Evolutionary conservation across 768 basidiomycete genomes (phyloP).

Genomic region (Suillus brevipes): DNA sequence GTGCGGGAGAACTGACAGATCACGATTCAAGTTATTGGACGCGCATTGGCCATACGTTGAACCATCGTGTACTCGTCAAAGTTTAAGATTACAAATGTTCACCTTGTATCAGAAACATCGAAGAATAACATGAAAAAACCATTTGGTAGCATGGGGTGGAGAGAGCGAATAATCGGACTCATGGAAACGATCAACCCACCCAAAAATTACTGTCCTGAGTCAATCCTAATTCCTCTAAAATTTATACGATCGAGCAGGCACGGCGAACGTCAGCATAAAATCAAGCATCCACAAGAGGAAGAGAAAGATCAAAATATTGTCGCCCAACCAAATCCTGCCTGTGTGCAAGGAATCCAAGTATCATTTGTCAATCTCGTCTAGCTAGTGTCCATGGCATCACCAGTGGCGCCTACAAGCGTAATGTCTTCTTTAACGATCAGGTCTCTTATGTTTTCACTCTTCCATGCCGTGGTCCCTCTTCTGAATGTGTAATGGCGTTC

Average conservation of each 20-base stretch:
- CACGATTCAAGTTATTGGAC: neutral
- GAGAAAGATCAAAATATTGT: neutral
- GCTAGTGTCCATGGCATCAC: constrained; percentile 83
- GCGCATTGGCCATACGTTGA: neutral
- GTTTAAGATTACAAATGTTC: neutral
- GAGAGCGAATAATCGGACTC: neutral
- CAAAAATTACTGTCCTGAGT: neutral
- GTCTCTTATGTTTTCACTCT: constrained; percentile 71
- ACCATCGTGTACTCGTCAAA: neutral
- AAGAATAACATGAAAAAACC: neutral
- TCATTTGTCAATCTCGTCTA: constrained; percentile 33
- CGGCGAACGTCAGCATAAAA: neutral
- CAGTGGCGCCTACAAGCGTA: constrained; percentile 40
- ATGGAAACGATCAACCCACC: neutral
- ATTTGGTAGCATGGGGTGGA: neutral
- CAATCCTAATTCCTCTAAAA: neutral
- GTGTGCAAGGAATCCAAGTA: constrained; percentile 2
- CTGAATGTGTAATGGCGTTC: constrained; percentile 72
- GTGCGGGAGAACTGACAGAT: neutral
- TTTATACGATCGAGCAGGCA: neutral
- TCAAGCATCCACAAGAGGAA: neutral
- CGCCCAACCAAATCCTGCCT: neutral
- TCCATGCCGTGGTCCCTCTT: constrained; percentile 87
- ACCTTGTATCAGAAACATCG: neutral
- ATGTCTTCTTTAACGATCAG: constrained; percentile 75